Base-by-base conservation (phyloP, 768 basidiomycete species). In the Dioszegia hungarica region DNA sequence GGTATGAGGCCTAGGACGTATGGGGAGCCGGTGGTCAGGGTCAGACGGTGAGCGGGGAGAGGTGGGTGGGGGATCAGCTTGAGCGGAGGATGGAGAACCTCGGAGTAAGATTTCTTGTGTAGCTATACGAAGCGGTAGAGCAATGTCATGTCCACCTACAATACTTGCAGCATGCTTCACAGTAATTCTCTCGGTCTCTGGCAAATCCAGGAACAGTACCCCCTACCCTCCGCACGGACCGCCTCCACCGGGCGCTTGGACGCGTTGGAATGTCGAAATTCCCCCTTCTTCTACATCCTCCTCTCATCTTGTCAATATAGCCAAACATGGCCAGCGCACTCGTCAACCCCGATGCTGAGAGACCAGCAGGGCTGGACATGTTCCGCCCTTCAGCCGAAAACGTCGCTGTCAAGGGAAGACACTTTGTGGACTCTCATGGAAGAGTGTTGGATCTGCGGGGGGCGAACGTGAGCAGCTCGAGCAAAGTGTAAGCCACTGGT, bases 361-460 rank as follows among this genome's bases (percentile, higher is more conserved):
- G 39, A 22, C 3, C 17, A 29, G 36, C 38, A 5, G 36, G 24
- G 49, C 29, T 51, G 17, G 49, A 60, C 11, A 6, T 53, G 19
- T 61, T 49, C 24, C 22, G 54, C 3, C 64, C 62, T 0, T 44
- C 45, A 15, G 43, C 61, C 12, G 43, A 46, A 5, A 58, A 22
- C 70, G 46, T 92, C 22, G 76, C 76, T 29, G 80, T 83, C 1
- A 81, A 83, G 51, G 91, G 91, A 0, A 80, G 89, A 15, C 85
- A 95, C 72, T 89, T 95, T 64, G 78, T 91, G 1, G 93, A 98
- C 72, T 77, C 76, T 1, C 83, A 84, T 66, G 89, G 88, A 3
- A 83, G 93, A 44, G 85, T 93, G 3, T 86, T 92, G 68, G 82
- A 80, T 55, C 78, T 92, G 36, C 80, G 90, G 58, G 93, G 93